These are phyloP conservation scores for Sarocladium oryzae DNA, from an alignment of 2,329 filamentous ascomycete species.

Conservation along the genomic window DNA sequence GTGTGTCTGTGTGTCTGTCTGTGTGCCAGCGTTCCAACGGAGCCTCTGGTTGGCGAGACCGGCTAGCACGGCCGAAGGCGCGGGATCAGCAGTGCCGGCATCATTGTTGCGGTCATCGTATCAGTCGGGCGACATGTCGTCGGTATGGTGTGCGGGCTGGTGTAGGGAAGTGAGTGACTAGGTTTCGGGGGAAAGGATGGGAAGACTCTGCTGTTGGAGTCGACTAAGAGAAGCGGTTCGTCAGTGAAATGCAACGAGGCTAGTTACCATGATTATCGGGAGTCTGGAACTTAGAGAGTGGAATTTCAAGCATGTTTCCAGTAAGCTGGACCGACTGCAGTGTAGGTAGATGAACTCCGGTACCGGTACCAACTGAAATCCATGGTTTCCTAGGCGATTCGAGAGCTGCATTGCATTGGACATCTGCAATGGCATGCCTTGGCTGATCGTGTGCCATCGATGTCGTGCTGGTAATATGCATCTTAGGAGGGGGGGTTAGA, in stretches of 20 bases:
- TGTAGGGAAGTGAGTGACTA: background rate
- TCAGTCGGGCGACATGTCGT: background rate
- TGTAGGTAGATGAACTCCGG: no score
- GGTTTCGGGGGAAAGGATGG: slow-evolving; percentile 5
- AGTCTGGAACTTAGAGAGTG: background rate
- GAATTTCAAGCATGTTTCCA: background rate
- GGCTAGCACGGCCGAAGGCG: slow-evolving; percentile 3
- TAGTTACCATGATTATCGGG: background rate
- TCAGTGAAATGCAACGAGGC: no score
- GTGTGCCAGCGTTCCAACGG: background rate
- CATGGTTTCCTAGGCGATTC: no score
- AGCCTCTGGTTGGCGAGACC: slow-evolving; percentile 1
- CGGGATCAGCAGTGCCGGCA: slow-evolving; percentile 7
- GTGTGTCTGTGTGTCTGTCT: background rate
- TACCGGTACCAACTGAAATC: no score
- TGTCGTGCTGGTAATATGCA: background rate
- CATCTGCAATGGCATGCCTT: background rate
- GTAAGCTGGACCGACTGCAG: no score
- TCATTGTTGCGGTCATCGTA: background rate
- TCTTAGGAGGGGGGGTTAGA: no score
- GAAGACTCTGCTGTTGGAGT: background rate
- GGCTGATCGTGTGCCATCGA: background rate
- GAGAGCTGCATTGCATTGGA: no score
- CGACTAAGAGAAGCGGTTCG: no score
- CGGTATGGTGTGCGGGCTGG: background rate